phyloP scores from a whole-genome alignment of 805 yeast species.

The Schwanniomyces pseudopolymorphus region DNA sequence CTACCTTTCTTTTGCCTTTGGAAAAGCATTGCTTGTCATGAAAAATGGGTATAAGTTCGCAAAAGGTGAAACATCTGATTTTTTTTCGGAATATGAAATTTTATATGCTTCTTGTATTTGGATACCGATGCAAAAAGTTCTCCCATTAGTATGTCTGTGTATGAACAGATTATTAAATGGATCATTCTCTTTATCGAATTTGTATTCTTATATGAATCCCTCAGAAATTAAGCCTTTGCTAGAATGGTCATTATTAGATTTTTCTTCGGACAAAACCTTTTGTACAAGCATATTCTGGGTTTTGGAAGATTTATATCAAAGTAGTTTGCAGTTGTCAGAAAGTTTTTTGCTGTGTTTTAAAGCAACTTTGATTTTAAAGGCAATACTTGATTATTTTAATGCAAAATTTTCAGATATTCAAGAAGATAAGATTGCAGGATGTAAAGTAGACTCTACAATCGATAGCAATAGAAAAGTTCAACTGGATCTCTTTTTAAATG shows the following conservation, averaged over 20 bases:
- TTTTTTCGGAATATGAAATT: not conserved
- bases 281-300: not conserved
- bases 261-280: not conserved
- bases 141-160: not conserved
- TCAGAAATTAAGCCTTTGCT: not conserved
- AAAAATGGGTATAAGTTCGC: not conserved
- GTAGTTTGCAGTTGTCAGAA: not conserved
- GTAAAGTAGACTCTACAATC: not conserved
- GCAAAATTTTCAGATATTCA: not conserved
- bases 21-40: not conserved
- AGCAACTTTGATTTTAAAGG: not conserved
- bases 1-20: not conserved
- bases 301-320: not conserved
- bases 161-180: not conserved
- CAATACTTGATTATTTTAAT: not conserved
- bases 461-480: not conserved
- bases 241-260: not conserved
- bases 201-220: not conserved
- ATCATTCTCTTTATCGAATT: not conserved
- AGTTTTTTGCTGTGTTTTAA: not conserved
- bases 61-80: not conserved
- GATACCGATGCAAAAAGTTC: not conserved
- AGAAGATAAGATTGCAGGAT: not conserved
- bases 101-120: not conserved
- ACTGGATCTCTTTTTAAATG: not conserved